phyloP scores from a whole-genome alignment of 2,329 filamentous ascomycete species.

The Alternaria sp. region DNA sequence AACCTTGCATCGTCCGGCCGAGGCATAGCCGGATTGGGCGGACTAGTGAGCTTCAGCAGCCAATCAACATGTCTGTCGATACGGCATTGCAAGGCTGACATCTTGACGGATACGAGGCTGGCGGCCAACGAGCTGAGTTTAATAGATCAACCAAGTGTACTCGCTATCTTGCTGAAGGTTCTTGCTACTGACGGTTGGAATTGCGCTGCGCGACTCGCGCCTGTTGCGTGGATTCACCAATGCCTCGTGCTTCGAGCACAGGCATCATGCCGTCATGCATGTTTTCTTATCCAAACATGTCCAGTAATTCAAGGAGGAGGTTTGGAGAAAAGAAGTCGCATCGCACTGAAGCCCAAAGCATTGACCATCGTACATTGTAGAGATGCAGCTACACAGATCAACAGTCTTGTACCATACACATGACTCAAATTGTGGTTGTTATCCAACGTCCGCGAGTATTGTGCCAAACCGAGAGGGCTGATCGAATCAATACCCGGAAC shows the following conservation, averaged over 20 bases:
- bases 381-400: neutral
- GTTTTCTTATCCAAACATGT: constrained; percentile 8
- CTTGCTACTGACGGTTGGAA: neutral
- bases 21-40: constrained; percentile 18
- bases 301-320: neutral
- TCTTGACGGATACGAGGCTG: constrained; percentile 1
- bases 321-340: constrained; percentile 3
- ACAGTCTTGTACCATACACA: neutral
- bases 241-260: constrained; percentile 3
- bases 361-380: neutral
- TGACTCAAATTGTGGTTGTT: neutral
- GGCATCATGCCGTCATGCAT: constrained; percentile 5
- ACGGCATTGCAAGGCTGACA: constrained; percentile 11
- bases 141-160: neutral
- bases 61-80: neutral
- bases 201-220: neutral
- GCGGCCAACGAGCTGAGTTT: neutral
- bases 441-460: neutral
- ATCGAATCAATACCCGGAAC: neutral
- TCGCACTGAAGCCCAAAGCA: neutral
- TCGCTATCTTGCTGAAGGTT: neutral
- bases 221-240: neutral
- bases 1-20: constrained; percentile 17
- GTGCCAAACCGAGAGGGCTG: neutral
- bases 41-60: neutral